Percentiles rank a stretch among this genome's conserved stretches.
Conservation (phyloP, 2,329 filamentous ascomycete species). For the Fusarium citri region DNA sequence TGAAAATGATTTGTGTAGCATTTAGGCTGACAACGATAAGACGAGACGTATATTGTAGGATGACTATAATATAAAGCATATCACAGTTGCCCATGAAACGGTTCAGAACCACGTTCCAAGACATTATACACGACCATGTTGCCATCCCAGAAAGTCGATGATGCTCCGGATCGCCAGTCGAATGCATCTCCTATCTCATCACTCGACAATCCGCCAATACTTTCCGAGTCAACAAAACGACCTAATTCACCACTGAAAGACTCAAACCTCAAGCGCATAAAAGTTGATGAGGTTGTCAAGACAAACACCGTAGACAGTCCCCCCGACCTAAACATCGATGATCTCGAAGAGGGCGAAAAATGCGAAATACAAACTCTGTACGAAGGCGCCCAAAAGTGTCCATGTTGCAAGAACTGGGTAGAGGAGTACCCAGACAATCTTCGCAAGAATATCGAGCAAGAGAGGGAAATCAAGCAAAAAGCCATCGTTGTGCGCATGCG, state of each 20-base stretch:
- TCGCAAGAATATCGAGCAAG: not conserved
- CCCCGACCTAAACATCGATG: not conserved
- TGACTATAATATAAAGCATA: not conserved
- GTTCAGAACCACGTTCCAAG: not conserved
- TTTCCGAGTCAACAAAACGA: not conserved
- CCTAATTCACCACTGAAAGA: not conserved
- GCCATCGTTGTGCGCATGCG: not conserved
- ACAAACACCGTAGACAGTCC: not conserved
- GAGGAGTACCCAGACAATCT: not conserved
- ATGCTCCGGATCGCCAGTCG: not conserved
- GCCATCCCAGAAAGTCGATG: not conserved
- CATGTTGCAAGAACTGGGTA: not conserved
- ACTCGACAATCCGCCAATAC: too few relatives aligned
- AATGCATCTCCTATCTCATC: not conserved
- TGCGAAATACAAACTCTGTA: not conserved
- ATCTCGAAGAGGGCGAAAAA: not conserved
- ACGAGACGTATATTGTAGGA: not conserved
- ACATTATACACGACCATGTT: not conserved
- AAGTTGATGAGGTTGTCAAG: not conserved
- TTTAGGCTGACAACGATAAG: not conserved
- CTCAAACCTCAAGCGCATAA: not conserved
- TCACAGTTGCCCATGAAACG: not conserved
- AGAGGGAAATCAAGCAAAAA: not conserved
- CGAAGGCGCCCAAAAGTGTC: not conserved
- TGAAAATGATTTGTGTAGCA: not conserved